A percentile compares a stretch with the other conserved stretches of the same genome.
These are phyloP conservation scores for Babesia caballi DNA, from an alignment of 169 alveolate genomes.

Conservation along the genomic window DNA sequence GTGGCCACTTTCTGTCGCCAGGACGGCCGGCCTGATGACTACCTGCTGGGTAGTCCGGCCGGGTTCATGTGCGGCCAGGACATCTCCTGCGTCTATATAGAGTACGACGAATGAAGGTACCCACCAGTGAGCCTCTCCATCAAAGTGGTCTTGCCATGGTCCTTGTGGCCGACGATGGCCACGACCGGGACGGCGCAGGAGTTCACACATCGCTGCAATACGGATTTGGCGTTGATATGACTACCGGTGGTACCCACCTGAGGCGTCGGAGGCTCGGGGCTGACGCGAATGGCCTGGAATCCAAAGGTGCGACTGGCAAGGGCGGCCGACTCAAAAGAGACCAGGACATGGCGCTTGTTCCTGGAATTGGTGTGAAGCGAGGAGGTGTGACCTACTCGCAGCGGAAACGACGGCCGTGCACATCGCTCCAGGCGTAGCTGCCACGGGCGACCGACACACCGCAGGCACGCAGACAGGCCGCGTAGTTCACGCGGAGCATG, in stretches of 20 bases:
- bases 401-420: slow-evolving; percentile 70
- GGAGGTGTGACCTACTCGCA: slow-evolving; percentile 33
- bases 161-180: slow-evolving; percentile 81
- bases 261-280: slow-evolving; percentile 73
- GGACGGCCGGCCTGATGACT: slow-evolving; percentile 13
- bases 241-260: slow-evolving; percentile 9
- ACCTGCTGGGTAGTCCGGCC: slow-evolving; percentile 66
- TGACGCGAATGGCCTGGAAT: slow-evolving; percentile 69
- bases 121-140: slow-evolving; percentile 65
- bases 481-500: slow-evolving; percentile 68
- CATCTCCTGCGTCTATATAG: slow-evolving; percentile 23
- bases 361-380: neutral
- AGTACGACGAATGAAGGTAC: neutral
- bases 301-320: slow-evolving; percentile 67
- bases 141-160: slow-evolving; percentile 84
- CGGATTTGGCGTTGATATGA: neutral
- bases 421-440: slow-evolving; percentile 73
- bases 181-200: slow-evolving; percentile 69
- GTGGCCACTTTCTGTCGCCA: slow-evolving; percentile 46
- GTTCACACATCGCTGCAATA: slow-evolving; percentile 13
- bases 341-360: slow-evolving; percentile 69
- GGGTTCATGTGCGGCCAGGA: slow-evolving; percentile 47
- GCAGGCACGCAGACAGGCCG: slow-evolving; percentile 67
- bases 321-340: slow-evolving; percentile 76
- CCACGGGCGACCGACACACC: slow-evolving; percentile 65